phyloP scores from a whole-genome alignment of 148 eudicot genomes.

The Spergularia bocconei region DNA sequence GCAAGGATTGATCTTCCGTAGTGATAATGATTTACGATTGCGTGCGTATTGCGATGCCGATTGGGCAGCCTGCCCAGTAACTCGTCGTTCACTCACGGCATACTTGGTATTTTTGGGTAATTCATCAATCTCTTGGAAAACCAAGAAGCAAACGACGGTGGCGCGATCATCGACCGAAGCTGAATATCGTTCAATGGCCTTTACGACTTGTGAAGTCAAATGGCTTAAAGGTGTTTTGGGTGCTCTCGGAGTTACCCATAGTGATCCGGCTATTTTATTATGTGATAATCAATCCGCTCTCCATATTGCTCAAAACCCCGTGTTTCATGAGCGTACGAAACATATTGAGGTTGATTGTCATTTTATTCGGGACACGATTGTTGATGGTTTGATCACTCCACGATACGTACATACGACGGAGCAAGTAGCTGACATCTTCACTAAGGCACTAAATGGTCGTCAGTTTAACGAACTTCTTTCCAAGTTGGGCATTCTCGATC shows the following conservation, averaged over 20 bases:
- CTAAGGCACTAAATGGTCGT: too few species aligned
- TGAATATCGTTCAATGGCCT: neutral
- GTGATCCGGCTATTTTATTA: neutral
- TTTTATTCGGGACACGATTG: neutral
- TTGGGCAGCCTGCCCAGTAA: too few species aligned
- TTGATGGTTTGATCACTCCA: too few species aligned
- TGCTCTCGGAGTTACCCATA: neutral
- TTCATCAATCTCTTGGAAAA: neutral
- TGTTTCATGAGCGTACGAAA: neutral
- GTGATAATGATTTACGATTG: too few species aligned
- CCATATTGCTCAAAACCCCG: neutral
- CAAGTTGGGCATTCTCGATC: too few species aligned
- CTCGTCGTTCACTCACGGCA: too few species aligned
- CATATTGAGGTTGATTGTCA: neutral
- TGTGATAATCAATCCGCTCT: neutral
- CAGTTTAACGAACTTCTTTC: too few species aligned
- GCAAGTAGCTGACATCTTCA: too few species aligned
- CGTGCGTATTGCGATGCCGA: too few species aligned
- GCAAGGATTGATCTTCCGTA: too few species aligned
- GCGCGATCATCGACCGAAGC: neutral
- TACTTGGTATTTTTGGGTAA: too few species aligned
- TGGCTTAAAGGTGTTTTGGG: neutral
- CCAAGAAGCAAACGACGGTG: neutral
- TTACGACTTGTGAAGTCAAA: neutral
- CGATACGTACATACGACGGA: too few species aligned